A percentile compares a stretch with the other conserved stretches of the same genome.
phyloP scores from a whole-genome alignment of 306 rosid genomes.

The Betula pendula region DNA sequence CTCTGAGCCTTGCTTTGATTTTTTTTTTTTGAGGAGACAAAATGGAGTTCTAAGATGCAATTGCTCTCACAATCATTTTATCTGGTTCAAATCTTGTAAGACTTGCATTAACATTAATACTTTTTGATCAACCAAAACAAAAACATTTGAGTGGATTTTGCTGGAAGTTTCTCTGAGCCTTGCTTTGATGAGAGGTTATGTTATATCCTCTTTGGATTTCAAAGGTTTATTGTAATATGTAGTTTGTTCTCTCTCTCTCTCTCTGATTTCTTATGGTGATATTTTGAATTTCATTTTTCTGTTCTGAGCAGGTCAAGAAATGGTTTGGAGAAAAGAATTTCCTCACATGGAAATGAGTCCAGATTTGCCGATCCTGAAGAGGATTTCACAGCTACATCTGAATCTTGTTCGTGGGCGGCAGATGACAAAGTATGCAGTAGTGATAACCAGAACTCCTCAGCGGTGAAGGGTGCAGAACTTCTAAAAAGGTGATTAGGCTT shows the following conservation, averaged over 20 bases:
- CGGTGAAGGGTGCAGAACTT: slow-evolving; percentile 44
- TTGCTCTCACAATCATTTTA: neutral
- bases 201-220: neutral
- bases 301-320: slow-evolving; percentile 52
- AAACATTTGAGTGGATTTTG: neutral
- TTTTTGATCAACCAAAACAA: neutral
- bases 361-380: slow-evolving; percentile 48
- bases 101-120: neutral
- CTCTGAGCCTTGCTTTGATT: neutral
- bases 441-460: slow-evolving; percentile 69
- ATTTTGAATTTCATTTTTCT: slow-evolving; percentile 2
- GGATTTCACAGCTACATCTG: slow-evolving; percentile 62
- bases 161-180: neutral
- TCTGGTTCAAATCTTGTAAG: neutral
- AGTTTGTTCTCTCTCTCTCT: neutral
- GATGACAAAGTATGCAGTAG: slow-evolving; percentile 76
- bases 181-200: neutral
- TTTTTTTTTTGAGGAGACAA: neutral
- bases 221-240: neutral
- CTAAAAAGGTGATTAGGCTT: slow-evolving; percentile 49
- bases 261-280: neutral
- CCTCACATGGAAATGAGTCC: slow-evolving; percentile 44
- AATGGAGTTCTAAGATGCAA: neutral
- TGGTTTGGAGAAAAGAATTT: slow-evolving; percentile 42
- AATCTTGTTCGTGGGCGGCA: slow-evolving; percentile 72